A percentile compares a stretch with the other conserved stretches of the same genome.
phyloP scores from a whole-genome alignment of 2,329 filamentous ascomycete genomes.

The Claviceps humidiphila region DNA sequence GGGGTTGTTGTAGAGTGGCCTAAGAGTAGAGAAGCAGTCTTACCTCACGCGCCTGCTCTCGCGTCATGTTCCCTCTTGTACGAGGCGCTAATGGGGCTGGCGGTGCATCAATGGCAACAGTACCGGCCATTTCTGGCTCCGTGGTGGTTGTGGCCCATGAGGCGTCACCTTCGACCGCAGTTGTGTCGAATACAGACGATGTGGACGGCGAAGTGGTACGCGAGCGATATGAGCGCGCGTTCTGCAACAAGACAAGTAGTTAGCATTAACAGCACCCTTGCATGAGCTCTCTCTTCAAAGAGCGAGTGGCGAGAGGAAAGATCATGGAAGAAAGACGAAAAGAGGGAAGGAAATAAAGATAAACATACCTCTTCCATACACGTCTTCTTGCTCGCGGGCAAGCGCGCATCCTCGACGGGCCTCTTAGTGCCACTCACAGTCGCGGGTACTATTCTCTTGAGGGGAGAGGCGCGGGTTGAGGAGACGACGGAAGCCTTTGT shows the following conservation, averaged over 20 bases:
- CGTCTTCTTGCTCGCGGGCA: constrained; percentile 18
- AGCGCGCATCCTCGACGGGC: constrained; percentile 11
- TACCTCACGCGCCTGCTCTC: constrained; percentile 41
- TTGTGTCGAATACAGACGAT: constrained; percentile 38
- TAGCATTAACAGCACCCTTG: constrained; percentile 3
- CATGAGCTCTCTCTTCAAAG: not conserved
- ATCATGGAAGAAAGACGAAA: not conserved
- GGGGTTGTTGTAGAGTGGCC: not conserved
- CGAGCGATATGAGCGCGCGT: constrained; percentile 9
- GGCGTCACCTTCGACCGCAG: constrained; percentile 31
- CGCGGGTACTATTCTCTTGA: constrained; percentile 5
- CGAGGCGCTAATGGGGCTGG: constrained; percentile 2
- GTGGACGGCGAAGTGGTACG: constrained; percentile 26
- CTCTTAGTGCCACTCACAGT: constrained; percentile 14
- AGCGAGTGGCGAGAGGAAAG: no score
- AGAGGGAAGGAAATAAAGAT: not conserved
- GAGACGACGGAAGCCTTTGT: not conserved
- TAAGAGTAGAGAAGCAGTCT: not conserved
- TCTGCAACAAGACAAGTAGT: not conserved
- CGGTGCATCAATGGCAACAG: constrained; percentile 3
- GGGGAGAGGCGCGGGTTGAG: constrained; percentile 5
- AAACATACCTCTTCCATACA: constrained; percentile 20
- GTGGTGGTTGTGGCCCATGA: constrained; percentile 36
- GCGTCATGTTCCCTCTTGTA: constrained; percentile 23
- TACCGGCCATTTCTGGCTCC: constrained; percentile 27